Evolutionary conservation across 495 filamentous ascomycete species (phyloP).

Genomic region (Aspergillus steynii): DNA sequence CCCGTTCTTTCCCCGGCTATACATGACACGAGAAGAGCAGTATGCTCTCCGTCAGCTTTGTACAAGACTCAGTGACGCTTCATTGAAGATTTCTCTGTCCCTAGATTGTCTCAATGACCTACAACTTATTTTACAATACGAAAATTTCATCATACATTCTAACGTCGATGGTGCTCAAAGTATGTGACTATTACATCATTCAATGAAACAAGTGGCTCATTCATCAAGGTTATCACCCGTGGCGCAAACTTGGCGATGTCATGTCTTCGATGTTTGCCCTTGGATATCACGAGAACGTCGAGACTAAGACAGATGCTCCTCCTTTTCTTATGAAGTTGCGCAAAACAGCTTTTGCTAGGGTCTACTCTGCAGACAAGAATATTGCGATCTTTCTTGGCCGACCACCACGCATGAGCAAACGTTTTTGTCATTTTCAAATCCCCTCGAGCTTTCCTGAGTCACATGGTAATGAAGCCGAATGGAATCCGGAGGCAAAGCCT

Average conservation of each 20-base stretch:
- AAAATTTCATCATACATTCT: constrained; percentile 48
- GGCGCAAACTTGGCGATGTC: constrained; percentile 44
- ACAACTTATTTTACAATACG: constrained; percentile 45
- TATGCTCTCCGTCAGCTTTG: constrained; percentile 29
- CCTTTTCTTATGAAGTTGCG: constrained; percentile 38
- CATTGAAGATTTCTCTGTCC: constrained; percentile 40
- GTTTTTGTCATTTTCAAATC: constrained; percentile 43
- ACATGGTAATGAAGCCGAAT: background rate
- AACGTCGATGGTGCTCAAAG: constrained; percentile 48
- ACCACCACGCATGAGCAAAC: constrained; percentile 42
- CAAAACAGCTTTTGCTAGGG: constrained; percentile 38
- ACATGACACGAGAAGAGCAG: constrained; percentile 28
- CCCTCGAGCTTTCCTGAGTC: constrained; percentile 15
- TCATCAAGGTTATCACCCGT: constrained; percentile 40
- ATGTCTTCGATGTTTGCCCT: constrained; percentile 45
- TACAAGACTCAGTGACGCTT: constrained; percentile 32
- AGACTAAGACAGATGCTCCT: constrained; percentile 29
- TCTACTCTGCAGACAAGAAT: constrained; percentile 49
- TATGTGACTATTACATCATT: constrained; percentile 13
- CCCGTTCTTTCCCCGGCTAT: constrained; percentile 33
- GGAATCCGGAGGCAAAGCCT: constrained; percentile 18
- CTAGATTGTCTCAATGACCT: constrained; percentile 46
- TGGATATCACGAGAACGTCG: constrained; percentile 44
- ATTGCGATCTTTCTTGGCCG: constrained; percentile 46
- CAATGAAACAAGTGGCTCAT: background rate